Base-by-base conservation (phyloP, 1,284 basidiomycete genomes). In the Schizopora paradoxa region DNA sequence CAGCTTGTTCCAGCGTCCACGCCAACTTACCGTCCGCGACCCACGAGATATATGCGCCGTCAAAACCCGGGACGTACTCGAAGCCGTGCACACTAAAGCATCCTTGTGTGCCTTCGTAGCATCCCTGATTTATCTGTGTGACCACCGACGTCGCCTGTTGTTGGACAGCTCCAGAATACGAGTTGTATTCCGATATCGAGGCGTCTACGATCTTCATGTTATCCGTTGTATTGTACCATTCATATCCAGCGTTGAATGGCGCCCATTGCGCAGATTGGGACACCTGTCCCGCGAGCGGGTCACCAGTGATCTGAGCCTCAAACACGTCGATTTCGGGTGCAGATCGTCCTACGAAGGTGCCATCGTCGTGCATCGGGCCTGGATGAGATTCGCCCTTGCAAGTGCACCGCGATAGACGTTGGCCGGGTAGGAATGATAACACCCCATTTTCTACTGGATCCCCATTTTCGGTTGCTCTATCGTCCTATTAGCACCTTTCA, bases 301-400 rank as follows among this genome's bases (percentile, higher is more conserved):
- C 72, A 61, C 57, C 71, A 63, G 64, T 66, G 63, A 61, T 46
- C 61, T 63, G 64, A 59, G 86, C 79, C 64, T 92, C 90, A 51
- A 92, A 66, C 27, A 91, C 73, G 65, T 92, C 88, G 52, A 94
- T 88, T 67, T 94, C 91, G 0, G 91, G 91, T 0, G 87, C 86
- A 4, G 82, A 74, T 44, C 91, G 76, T n/a, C 91, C 92, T 6
- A 79, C 76, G 42, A 72, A 83, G 10, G 75, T 74, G 7, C 76
- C 76, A 56, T 77, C 72, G n/a, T 58, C 48, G 41, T 67, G 66
- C 25, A 59, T 69, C 10, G 91, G 91, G 0, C 91, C 91, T 0
- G 91, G 91, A 58, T 95, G 91, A 38, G 82, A 77, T 43, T 82
- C 79, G n/a, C 76, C 76, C 0, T 79, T 68, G 59, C 91, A 95